phyloP scores from a whole-genome alignment of 768 basidiomycete species.

The Naganishia antarctica region DNA sequence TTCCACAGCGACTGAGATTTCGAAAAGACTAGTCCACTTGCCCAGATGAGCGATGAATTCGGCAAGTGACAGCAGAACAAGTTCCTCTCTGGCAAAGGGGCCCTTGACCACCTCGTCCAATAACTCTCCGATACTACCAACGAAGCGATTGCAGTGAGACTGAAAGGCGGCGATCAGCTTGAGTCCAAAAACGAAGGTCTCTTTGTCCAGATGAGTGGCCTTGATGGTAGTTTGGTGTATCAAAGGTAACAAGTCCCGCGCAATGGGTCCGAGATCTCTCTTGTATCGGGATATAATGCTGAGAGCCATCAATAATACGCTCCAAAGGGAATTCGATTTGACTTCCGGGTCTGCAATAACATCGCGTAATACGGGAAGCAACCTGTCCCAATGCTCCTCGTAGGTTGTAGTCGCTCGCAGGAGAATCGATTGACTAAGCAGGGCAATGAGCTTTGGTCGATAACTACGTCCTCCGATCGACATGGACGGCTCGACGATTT shows the following conservation, averaged over 20 bases:
- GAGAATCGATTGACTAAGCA: slow-evolving; percentile 25
- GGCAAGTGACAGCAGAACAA: background rate
- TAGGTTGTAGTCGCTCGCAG: slow-evolving; percentile 5
- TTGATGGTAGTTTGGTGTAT: background rate
- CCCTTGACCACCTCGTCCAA: background rate
- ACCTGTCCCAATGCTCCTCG: slow-evolving; percentile 1
- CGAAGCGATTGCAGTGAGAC: slow-evolving; percentile 2
- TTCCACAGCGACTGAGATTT: background rate
- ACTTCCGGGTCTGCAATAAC: background rate
- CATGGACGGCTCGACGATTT: slow-evolving; percentile 2
- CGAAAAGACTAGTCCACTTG: slow-evolving; percentile 21
- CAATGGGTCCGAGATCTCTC: slow-evolving; percentile 10
- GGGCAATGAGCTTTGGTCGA: slow-evolving; percentile 21
- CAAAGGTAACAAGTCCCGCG: slow-evolving; percentile 17
- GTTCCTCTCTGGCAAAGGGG: background rate
- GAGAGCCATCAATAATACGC: slow-evolving; percentile 8
- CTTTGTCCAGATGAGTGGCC: background rate
- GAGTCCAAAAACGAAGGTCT: slow-evolving; percentile 15
- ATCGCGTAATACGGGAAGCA: background rate
- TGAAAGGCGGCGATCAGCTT: slow-evolving; percentile 24
- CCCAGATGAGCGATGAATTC: slow-evolving; percentile 17
- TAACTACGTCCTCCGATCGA: background rate
- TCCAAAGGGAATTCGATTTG: slow-evolving; percentile 1
- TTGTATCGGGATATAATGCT: slow-evolving; percentile 22
- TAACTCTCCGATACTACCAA: slow-evolving; percentile 2